Percentiles rank a stretch among this genome's conserved stretches.
phyloP scores from a whole-genome alignment of 176 grass and related monocot species.

The Elaeis guineensis region DNA sequence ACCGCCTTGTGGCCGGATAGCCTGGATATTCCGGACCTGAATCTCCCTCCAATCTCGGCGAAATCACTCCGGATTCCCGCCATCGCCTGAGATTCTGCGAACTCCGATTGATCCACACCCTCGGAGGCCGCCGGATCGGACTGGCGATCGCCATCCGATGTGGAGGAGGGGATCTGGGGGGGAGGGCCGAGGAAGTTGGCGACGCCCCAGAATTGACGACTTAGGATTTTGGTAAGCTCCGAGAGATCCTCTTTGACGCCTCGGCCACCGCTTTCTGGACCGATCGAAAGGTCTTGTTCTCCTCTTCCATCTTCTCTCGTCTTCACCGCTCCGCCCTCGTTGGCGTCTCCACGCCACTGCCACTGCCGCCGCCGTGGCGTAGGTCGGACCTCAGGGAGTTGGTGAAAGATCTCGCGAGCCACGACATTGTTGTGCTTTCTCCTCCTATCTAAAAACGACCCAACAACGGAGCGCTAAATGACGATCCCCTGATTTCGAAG shows the following conservation, averaged over 20 bases:
- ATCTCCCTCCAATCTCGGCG: slow-evolving; percentile 46
- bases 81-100: slow-evolving; percentile 27
- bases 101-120: not conserved
- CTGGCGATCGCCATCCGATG: not conserved
- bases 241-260: slow-evolving; percentile 90
- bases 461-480: too few species aligned
- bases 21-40: slow-evolving; percentile 55
- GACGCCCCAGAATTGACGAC: slow-evolving; percentile 75
- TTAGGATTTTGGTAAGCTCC: slow-evolving; percentile 66
- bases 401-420: slow-evolving; percentile 73
- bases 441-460: too few species aligned
- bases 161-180: slow-evolving; percentile 28
- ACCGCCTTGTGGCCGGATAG: slow-evolving; percentile 55
- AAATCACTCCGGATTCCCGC: slow-evolving; percentile 52
- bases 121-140: too few species aligned
- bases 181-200: slow-evolving; percentile 76
- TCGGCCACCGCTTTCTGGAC: slow-evolving; percentile 13
- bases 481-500: too few species aligned
- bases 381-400: slow-evolving; percentile 34
- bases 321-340: not conserved
- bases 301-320: not conserved
- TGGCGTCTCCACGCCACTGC: slow-evolving; percentile 1
- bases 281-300: not conserved
- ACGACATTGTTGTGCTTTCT: slow-evolving; percentile 47
- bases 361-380: slow-evolving; percentile 22